Evolutionary conservation across 2,329 filamentous ascomycete species (phyloP), one percentile per base, ranked within the genome.

Genomic region (Trichoderma koningii): DNA sequence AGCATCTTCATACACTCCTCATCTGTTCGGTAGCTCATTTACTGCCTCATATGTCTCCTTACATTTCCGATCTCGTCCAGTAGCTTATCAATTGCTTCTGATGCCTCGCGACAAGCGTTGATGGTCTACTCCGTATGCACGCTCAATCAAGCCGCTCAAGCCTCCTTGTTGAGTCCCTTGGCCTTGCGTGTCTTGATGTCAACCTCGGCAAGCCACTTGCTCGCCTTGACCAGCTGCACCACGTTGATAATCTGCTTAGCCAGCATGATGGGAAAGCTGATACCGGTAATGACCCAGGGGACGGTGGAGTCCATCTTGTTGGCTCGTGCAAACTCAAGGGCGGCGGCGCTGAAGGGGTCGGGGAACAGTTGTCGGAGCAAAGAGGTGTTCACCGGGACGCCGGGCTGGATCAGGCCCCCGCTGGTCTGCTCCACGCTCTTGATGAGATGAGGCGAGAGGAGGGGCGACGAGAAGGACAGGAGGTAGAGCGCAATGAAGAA

Each of bases 401-500:
- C 89, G 7, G 87, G 85, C 72, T 89, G 80, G 69, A 87, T 85
- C 53, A 80, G 79, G 60, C 81, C 81, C 63, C 82, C 81, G 63
- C 73, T 75, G 50, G 82, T 79, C 61, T 83, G 80, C 68, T 87
- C 83, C 47, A 87, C 82, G 14, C 86, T 81, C 71, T 87, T 81
- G 68, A 89, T 87, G 60, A 98, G 89, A 65, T 92, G 92, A 1
- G 95, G 94, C 1, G 92, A 95, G 63, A 98, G 87, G 44, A 88
- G 86, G 2, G 94, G 94, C 65, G 92, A 96, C 66, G 91, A 96
- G 83, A 99, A 99, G 72, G 93, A 97, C 66, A 99, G 89, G 62
- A 99, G 90, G 81, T 99, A 99, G 68, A 99, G 87, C 34, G 92
- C 93, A 75, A 99, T 97, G 84, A 99, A 99, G 85, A 97, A 99